Evolutionary conservation across 1,284 basidiomycete species (phyloP).

Genomic region (Schizopora paradoxa): DNA sequence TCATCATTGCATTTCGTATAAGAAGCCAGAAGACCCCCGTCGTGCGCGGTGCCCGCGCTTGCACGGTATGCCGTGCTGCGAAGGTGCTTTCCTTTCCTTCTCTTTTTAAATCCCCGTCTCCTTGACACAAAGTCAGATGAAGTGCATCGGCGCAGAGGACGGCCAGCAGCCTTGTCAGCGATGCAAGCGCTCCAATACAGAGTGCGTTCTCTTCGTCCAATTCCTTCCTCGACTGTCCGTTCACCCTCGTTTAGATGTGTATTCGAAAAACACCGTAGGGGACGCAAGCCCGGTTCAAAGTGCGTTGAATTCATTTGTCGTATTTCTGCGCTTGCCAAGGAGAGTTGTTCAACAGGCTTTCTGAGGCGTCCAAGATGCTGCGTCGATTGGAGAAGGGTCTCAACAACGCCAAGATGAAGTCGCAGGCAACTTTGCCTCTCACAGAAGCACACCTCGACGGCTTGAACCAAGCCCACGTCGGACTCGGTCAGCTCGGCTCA

Average conservation of each 20-base stretch:
- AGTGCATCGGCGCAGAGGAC: conserved; percentile 81
- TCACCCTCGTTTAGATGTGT: conserved; percentile 47
- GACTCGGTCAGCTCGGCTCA: conserved; percentile 29
- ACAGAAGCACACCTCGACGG: conserved; percentile 9
- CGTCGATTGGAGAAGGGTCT: conserved; percentile 77
- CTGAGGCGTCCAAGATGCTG: conserved; percentile 82
- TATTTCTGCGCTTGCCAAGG: conserved; percentile 15
- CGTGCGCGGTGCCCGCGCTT: conserved; percentile 68
- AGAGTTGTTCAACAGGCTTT: conserved; percentile 45
- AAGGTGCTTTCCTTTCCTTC: conserved; percentile 45
- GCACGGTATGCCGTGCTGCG: conserved; percentile 75
- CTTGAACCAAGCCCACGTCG: conserved; percentile 22
- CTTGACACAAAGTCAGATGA: conserved; percentile 65
- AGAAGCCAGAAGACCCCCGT: conserved; percentile 60
- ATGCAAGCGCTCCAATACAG: conserved; percentile 69
- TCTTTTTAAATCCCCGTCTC: conserved; percentile 12
- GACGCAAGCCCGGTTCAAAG: conserved; percentile 86
- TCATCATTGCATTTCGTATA: conserved; percentile 62
- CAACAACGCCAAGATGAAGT: conserved; percentile 69
- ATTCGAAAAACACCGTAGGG: conserved; percentile 81
- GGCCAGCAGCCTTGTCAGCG: conserved; percentile 70
- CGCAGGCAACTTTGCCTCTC: conserved; percentile 33
- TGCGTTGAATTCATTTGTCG: conserved; percentile 31
- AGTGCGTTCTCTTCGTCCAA: conserved; percentile 39
- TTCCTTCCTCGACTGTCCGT: conserved; percentile 18